A percentile compares a stretch with the other conserved stretches of the same genome.
Evolutionary conservation across 306 rosid genomes (phyloP).

Genomic region (Gynostemma pentaphyllum): DNA sequence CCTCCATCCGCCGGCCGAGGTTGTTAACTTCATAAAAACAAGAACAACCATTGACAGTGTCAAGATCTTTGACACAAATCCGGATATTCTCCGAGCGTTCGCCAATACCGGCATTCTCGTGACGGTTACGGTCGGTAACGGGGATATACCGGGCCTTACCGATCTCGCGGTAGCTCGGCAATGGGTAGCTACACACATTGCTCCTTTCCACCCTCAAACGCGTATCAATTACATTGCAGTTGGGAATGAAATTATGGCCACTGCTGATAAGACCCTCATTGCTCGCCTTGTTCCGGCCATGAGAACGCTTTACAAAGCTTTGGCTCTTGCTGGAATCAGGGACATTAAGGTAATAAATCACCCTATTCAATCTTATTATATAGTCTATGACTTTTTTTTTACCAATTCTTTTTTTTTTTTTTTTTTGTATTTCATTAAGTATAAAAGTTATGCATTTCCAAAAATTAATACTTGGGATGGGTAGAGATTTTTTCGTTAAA

Average conservation of each 20-base stretch:
- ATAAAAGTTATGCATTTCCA: too few species aligned
- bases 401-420: neutral
- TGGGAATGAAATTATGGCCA: conserved; percentile 66
- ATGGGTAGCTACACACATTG: conserved; percentile 41
- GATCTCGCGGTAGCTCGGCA: conserved; percentile 27
- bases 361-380: too few species aligned
- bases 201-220: conserved; percentile 51
- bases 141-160: conserved; percentile 33
- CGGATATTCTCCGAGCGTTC: conserved; percentile 67
- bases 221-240: conserved; percentile 54
- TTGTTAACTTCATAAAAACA: conserved; percentile 53
- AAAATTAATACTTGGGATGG: too few species aligned
- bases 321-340: conserved; percentile 37
- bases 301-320: conserved; percentile 52
- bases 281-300: conserved; percentile 61
- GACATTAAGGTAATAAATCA: conserved; percentile 43
- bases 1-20: conserved; percentile 51
- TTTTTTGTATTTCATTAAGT: neutral
- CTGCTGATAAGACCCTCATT: conserved; percentile 37
- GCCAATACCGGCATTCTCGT: conserved; percentile 59
- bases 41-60: conserved; percentile 48
- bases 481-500: too few species aligned
- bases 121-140: conserved; percentile 64
- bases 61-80: conserved; percentile 67
- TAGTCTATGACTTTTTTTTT: neutral